Base-by-base conservation (phyloP, 192 early-diverging fungal species). In the Umbelopsis isabellina region DNA sequence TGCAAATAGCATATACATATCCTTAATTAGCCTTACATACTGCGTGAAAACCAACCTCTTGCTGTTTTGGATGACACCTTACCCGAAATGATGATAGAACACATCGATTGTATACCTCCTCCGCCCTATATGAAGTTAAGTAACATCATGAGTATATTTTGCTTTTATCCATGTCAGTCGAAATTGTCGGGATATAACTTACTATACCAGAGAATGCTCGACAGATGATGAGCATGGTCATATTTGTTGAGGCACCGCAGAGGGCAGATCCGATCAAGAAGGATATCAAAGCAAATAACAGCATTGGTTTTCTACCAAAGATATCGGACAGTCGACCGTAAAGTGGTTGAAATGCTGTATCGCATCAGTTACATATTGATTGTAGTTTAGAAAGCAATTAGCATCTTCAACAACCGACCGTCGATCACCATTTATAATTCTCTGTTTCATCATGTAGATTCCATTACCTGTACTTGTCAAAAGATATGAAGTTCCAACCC, bases 191-290 rank as follows among this genome's bases (percentile, higher is more conserved):
- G 6, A 41, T 9, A 13, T 49, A 7, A 61, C 55, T 61, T 61
- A 92, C 93, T 27, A 94, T 71, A 37, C 93, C 93, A 11, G 90
- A 88, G 74, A 95, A 83, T 41, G 83, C 91, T 33, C 93, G 82
- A 13, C 81, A 87, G 69, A 84, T 72, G 75, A 93, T 91, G 20
- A 93, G 78, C 81, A 85, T 80, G n/a, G 70, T 69, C 74, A 86
- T 81, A 27, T 68, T 83, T 18, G 70, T 72, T 45, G 76, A 80
- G 9, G 80, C 71, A 66, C 89, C 93, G 67, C 91, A 93, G 21
- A 92, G 76, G n/a, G 82, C 69, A 15, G 86, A 88, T n/a, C 92
- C 92, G 46, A 88, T 51, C 67, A 85, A 76, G 72, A 94, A 94
- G 50, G 89, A 72, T 10, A 61, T 53, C 46, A 93, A 79, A 22